Base-by-base conservation (phyloP, 1,139 yeast species). In the Chernovozyma aurita region DNA sequence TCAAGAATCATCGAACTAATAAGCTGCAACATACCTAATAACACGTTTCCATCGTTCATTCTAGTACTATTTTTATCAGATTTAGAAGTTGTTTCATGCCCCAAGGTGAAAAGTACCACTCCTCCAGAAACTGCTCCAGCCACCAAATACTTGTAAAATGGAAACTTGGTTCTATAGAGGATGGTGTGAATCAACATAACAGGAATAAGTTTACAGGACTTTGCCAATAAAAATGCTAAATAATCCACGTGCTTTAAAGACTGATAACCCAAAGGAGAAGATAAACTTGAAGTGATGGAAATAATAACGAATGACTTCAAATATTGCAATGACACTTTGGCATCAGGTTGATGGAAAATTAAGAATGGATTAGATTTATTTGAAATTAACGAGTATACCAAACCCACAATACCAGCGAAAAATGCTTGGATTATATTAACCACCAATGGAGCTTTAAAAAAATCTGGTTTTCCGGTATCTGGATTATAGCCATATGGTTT, bases 191-290 rank as follows among this genome's bases (percentile, higher is more conserved):
- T 83, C 25, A 85, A 57, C 84, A 92, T 81, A 18, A 90, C 95
- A 0, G 99, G 99, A 24, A 92, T 78, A 55, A 92, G 71, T 53
- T 92, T 92, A 57, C 98, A 92, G 35, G 95, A 84, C 56, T 92
- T 92, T 28, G 97, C 95, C 43, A 92, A 70, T 46, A 92, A 72
- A 49, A 78, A 82, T 0, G 95, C 84, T 52, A 92, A 67, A 54
- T 86, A 92, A 55, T 87, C 95, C 31, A 92, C 94, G 53, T 92
- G 87, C 36, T 74, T 70, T 43, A 92, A 65, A 11, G 95, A 78
- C 42, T 80, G 67, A 58, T 85, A 75, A 26, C 95, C 85, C 47
- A 85, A 59, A 3, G 97, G 97, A 1, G 92, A 75, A 1, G 97
- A 80, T 18, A 88, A 52, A 30, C 95, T 80, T 47, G 92, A 90